These are phyloP conservation scores for Fusarium tjaetaba DNA, from an alignment of 2,329 filamentous ascomycete genomes.

Conservation along the genomic window DNA sequence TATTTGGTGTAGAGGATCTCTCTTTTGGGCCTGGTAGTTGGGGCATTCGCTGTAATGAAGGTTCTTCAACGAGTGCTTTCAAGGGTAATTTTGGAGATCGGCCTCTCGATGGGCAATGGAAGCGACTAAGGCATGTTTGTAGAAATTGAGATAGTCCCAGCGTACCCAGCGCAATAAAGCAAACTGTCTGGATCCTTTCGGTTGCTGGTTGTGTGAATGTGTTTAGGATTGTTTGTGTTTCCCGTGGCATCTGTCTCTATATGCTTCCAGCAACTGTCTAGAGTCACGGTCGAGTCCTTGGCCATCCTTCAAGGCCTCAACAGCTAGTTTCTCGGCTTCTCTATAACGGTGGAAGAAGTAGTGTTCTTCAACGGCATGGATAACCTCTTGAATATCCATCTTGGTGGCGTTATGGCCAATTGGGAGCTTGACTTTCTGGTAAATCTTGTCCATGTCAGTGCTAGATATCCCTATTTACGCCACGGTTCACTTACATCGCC, in stretches of 20 bases:
- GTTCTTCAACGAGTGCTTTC: neutral
- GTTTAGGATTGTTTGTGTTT: conserved; percentile 37
- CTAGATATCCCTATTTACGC: neutral
- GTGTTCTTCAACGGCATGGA: conserved; percentile 67
- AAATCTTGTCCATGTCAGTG: conserved; percentile 51
- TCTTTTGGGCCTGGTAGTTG: neutral
- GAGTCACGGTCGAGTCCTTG: conserved; percentile 57
- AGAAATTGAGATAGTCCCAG: conserved; percentile 3
- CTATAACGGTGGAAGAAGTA: conserved; percentile 63
- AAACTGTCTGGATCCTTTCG: neutral
- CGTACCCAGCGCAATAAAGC: conserved; percentile 1
- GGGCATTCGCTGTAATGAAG: neutral
- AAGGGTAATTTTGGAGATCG: neutral
- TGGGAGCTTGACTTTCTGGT: conserved; percentile 55
- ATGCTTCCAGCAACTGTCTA: conserved; percentile 52
- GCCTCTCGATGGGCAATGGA: neutral
- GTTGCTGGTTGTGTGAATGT: neutral
- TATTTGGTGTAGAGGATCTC: neutral
- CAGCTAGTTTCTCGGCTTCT: conserved; percentile 56
- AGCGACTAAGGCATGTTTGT: conserved; percentile 13
- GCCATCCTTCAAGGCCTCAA: conserved; percentile 46
- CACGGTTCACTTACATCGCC: conserved; percentile 57
- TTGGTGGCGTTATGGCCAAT: conserved; percentile 53
- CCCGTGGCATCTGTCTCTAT: conserved; percentile 54
- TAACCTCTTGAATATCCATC: conserved; percentile 58